Evolutionary conservation across 768 basidiomycete species (phyloP).

Genomic region (Amanita fuliginea): DNA sequence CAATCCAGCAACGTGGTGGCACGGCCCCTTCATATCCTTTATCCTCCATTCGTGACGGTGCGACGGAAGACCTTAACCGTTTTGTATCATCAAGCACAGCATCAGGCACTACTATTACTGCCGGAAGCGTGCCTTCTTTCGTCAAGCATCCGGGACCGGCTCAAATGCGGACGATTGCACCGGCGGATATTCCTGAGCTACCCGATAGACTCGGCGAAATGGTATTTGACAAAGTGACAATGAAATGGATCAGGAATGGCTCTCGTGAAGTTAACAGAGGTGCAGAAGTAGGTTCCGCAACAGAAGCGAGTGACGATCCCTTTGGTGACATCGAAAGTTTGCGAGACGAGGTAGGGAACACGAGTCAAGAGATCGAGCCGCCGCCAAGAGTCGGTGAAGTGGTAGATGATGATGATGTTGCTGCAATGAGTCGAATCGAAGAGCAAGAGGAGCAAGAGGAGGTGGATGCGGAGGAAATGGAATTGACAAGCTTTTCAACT

Average conservation of each 20-base stretch:
- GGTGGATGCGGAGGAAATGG: slow-evolving; percentile 50
- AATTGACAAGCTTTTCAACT: slow-evolving; percentile 62
- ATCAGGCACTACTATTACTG: slow-evolving; percentile 63
- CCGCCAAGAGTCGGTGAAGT: slow-evolving; percentile 6
- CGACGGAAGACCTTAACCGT: slow-evolving; percentile 71
- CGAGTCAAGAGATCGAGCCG: slow-evolving; percentile 10
- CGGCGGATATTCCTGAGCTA: slow-evolving; percentile 63
- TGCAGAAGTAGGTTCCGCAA: slow-evolving; percentile 17
- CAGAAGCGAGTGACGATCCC: slow-evolving; percentile 69
- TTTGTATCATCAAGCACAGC: slow-evolving; percentile 86
- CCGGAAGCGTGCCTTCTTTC: slow-evolving; percentile 69
- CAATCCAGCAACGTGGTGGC: background rate
- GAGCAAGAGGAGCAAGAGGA: slow-evolving; percentile 24
- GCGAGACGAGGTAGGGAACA: slow-evolving; percentile 39
- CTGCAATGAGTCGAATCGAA: slow-evolving; percentile 38
- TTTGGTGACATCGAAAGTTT: slow-evolving; percentile 89
- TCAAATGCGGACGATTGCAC: slow-evolving; percentile 72
- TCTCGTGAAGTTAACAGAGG: slow-evolving; percentile 20
- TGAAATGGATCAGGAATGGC: slow-evolving; percentile 75
- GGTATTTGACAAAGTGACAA: slow-evolving; percentile 73
- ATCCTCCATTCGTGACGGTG: slow-evolving; percentile 36
- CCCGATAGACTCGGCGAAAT: slow-evolving; percentile 80
- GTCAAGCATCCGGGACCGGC: slow-evolving; percentile 75
- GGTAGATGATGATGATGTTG: slow-evolving; percentile 8
- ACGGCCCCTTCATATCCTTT: slow-evolving; percentile 38